phyloP scores from a whole-genome alignment of 257 asterid genomes.

The Voacanga thouarsii region DNA sequence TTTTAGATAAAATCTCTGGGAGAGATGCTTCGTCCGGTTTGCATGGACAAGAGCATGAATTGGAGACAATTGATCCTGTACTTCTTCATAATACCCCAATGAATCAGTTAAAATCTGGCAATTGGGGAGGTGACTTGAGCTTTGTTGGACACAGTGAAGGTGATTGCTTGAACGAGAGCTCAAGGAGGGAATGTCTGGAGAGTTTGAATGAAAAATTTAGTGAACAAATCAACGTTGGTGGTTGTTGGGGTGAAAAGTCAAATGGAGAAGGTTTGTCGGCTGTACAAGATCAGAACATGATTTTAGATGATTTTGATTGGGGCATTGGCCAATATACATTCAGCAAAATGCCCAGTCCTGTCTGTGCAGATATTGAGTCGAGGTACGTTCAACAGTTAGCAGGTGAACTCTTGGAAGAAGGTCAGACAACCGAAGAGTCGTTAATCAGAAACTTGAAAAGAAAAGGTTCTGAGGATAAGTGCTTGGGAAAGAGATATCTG shows the following conservation, averaged over 20 bases:
- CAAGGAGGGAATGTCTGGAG: conserved; percentile 17
- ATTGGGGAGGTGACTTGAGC: conserved; percentile 7
- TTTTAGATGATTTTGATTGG: background rate
- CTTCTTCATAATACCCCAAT: conserved; percentile 21
- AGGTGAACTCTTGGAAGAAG: background rate
- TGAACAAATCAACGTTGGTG: conserved; percentile 9
- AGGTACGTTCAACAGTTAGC: background rate
- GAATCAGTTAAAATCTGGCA: conserved; percentile 17
- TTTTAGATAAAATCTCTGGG: conserved; percentile 9
- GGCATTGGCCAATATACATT: background rate
- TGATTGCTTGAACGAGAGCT: conserved; percentile 13
- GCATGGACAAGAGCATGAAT: conserved; percentile 24
- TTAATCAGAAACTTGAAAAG: conserved; percentile 2
- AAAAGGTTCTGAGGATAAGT: background rate
- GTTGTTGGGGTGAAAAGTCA: conserved; percentile 13
- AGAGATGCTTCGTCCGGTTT: conserved; percentile 11
- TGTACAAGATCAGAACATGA: conserved; percentile 20
- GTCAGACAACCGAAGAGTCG: background rate
- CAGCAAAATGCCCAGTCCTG: background rate
- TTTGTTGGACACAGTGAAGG: conserved; percentile 21
- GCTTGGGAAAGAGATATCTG: background rate
- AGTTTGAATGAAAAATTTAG: conserved; percentile 18
- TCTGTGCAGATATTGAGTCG: background rate
- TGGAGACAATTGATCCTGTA: conserved; percentile 18
- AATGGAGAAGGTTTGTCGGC: conserved; percentile 17